phyloP scores from a whole-genome alignment of 2,329 filamentous ascomycete species.

The Stagonosporopsis chrysanthemi region DNA sequence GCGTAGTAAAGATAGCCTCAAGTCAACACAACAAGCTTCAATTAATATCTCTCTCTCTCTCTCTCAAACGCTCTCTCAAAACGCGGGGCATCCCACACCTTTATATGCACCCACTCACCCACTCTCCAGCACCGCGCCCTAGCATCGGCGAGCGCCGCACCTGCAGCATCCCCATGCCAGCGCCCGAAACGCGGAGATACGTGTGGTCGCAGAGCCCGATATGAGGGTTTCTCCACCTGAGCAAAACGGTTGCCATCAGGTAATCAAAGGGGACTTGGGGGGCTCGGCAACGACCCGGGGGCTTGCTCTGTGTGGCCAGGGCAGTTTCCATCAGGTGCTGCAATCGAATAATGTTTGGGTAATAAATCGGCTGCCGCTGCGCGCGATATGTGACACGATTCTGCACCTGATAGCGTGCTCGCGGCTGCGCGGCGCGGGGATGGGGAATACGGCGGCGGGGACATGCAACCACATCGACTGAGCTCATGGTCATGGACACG shows the following conservation, averaged over 20 bases:
- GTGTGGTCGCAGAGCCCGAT: too few species aligned
- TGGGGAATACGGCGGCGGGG: background rate
- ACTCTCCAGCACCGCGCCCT: background rate
- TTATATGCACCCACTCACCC: background rate
- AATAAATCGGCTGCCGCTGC: background rate
- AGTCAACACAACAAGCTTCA: too few species aligned
- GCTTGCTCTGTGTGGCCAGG: background rate
- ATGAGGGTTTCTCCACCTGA: conserved; percentile 9
- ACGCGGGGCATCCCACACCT: background rate
- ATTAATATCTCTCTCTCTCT: background rate
- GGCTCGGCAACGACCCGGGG: background rate
- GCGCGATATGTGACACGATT: conserved; percentile 12
- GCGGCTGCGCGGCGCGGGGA: background rate
- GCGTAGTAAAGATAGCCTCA: too few species aligned
- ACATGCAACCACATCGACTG: too few species aligned
- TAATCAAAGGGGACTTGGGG: background rate
- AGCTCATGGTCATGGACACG: too few species aligned
- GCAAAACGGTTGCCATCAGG: conserved; percentile 1
- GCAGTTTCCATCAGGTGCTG: conserved; percentile 10
- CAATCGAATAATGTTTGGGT: conserved; percentile 15
- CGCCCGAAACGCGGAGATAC: background rate
- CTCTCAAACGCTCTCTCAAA: background rate
- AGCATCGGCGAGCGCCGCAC: background rate
- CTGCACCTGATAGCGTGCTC: conserved; percentile 20
- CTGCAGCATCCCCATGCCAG: background rate